Conservation (phyloP, 345 rosid genomes). For the Angophora floribunda region DNA sequence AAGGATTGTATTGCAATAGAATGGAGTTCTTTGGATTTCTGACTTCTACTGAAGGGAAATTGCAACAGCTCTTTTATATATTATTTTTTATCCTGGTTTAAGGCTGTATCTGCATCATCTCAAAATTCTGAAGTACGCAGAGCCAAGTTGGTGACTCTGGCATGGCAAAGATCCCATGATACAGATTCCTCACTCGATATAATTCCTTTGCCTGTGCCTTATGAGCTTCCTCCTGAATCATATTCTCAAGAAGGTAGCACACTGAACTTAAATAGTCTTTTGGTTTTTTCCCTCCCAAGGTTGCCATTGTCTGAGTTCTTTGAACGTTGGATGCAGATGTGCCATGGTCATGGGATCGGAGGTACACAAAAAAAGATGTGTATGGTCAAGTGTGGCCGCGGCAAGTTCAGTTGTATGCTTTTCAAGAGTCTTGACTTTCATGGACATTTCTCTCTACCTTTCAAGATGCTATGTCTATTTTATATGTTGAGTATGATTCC, state of each 20-base stretch:
- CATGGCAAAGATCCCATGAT: constrained; percentile 39
- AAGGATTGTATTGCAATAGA: neutral
- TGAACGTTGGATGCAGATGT: constrained; percentile 36
- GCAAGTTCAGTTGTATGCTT: constrained; percentile 18
- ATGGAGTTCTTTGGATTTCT: neutral
- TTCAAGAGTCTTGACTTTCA: constrained; percentile 7
- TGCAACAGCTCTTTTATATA: neutral
- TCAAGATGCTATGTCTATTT: neutral
- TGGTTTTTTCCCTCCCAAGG: neutral
- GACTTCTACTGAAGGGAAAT: neutral
- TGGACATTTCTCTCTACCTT: neutral
- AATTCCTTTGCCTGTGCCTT: constrained; percentile 65
- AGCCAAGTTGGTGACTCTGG: constrained; percentile 56
- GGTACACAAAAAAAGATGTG: constrained; percentile 64
- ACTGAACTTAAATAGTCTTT: neutral
- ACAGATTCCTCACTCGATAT: constrained; percentile 23
- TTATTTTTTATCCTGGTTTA: neutral
- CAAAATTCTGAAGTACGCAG: constrained; percentile 7
- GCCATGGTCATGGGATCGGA: constrained; percentile 95
- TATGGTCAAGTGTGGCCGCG: constrained; percentile 86
- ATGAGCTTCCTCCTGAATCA: constrained; percentile 68
- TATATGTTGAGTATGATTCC: neutral
- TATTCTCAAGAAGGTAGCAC: constrained; percentile 60
- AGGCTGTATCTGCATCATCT: constrained; percentile 4
- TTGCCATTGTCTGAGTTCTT: neutral